Base-by-base conservation (phyloP, 2,329 filamentous ascomycete genomes). In the Calonectria multiphialidica region DNA sequence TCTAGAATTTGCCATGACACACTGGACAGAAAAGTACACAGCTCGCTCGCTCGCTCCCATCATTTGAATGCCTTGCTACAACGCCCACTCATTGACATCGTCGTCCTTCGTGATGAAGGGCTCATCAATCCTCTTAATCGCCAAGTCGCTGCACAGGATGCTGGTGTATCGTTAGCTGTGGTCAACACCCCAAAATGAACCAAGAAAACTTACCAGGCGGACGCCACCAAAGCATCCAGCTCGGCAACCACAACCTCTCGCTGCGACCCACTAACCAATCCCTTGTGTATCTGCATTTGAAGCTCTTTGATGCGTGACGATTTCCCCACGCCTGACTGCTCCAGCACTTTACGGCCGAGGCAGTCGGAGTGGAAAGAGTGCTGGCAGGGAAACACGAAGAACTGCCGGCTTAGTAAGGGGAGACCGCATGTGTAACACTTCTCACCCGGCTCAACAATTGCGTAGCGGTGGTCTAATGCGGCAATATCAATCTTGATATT, bases 351-450 rank as follows among this genome's bases (percentile, higher is more conserved):
- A 79, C 91, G 93, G 0, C 95, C 96, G 61, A 99, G 85, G 82
- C 97, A 99, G 82, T 99, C 97, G 49, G 94, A 96, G 83, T 99
- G 97, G 81, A 99, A 99, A 4, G 96, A 94, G 84, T 99, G 97
- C 86, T 99, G 97, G 83, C 97, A 99, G 0, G 97, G 97, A 77
- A 99, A 99, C 21, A 99, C 97, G 78, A 98, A 99, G 84, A 99
- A 99, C 79, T 98, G 96, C 66, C 96, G 87, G 80, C 94, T 96
- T 18, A 99, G 88, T 66, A 99, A 86, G 12, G 97, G 97, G 68
- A 98, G 85, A 0, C 92, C 91, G 81, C 97, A 99, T 2, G 93
- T 91, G 85, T 96, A 97, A 83, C 97, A 99, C 81, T 95, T 93
- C 87, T 99, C 97, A 0, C 97, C 97, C 0, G 97, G 96, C 82